phyloP scores from a whole-genome alignment of 176 grass and related monocot species.

The Aegilops speltoides region DNA sequence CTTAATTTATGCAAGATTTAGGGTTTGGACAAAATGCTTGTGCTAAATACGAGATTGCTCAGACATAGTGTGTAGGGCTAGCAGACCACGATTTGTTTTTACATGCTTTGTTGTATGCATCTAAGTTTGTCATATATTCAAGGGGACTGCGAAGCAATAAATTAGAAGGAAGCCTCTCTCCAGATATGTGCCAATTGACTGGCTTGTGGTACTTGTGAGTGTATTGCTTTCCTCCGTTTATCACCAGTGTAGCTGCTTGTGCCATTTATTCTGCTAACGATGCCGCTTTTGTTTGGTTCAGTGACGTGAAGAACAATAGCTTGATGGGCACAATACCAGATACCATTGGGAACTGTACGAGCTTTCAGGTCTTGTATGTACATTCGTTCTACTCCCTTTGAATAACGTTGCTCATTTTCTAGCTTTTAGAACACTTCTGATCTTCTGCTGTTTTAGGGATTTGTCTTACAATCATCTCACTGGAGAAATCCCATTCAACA shows the following conservation, averaged over 20 bases:
- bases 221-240: neutral
- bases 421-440: conserved; percentile 9
- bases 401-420: neutral
- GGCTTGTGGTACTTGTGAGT: conserved; percentile 99
- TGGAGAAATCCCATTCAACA: conserved; percentile 94
- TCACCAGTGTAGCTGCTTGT: neutral
- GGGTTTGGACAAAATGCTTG: neutral
- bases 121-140: conserved; percentile 26
- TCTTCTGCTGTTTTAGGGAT: conserved; percentile 64
- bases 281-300: conserved; percentile 31
- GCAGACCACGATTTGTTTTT: neutral
- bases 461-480: conserved; percentile 87
- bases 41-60: neutral
- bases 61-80: neutral
- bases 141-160: conserved; percentile 88
- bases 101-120: neutral
- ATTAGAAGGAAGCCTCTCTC: conserved; percentile 80
- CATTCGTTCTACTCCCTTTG: neutral
- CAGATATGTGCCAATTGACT: conserved; percentile 95
- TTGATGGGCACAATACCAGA: conserved; percentile 82
- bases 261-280: neutral
- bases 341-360: conserved; percentile 93
- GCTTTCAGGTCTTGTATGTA: conserved; percentile 99
- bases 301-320: conserved; percentile 97
- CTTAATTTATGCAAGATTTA: neutral